A percentile compares a stretch with the other conserved stretches of the same genome.
These are phyloP conservation scores for Mortierella alpina DNA, from an alignment of 192 early-diverging fungal genomes.

Conservation along the genomic window DNA sequence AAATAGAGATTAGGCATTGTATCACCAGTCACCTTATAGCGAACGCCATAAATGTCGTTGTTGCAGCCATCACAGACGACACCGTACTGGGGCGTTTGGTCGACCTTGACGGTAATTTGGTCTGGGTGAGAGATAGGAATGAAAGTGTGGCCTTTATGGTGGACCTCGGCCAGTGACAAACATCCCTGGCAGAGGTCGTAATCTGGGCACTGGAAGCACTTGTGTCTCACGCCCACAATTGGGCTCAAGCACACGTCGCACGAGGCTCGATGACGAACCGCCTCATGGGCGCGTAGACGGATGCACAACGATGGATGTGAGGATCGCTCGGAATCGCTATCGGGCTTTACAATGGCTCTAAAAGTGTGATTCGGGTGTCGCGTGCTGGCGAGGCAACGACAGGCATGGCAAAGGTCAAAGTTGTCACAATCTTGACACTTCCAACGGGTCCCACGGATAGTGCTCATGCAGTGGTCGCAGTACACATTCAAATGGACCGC, in stretches of 20 bases:
- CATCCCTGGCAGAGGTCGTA: conserved; percentile 68
- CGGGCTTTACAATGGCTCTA: conserved; percentile 24
- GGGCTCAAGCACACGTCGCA: conserved; percentile 70
- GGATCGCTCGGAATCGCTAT: neutral
- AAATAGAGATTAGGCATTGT: too few relatives aligned
- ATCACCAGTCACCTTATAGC: conserved; percentile 58
- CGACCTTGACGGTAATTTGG: conserved; percentile 43
- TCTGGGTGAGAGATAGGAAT: conserved; percentile 48
- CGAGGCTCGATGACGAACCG: conserved; percentile 19
- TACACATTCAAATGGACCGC: conserved; percentile 55
- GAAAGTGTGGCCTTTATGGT: conserved; percentile 61
- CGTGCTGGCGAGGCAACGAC: conserved; percentile 22
- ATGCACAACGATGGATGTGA: conserved; percentile 11
- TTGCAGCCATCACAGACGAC: conserved; percentile 63
- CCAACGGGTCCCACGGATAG: conserved; percentile 66
- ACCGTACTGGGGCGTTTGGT: conserved; percentile 49
- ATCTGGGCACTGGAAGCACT: conserved; percentile 66
- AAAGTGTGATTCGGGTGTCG: conserved; percentile 44
- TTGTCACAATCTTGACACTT: conserved; percentile 68
- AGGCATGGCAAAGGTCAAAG: conserved; percentile 64
- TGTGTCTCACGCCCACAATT: conserved; percentile 68
- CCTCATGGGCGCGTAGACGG: neutral
- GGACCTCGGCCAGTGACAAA: conserved; percentile 19
- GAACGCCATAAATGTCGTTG: conserved; percentile 57
- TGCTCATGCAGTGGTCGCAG: conserved; percentile 67